These are phyloP conservation scores for Microcyclospora tardicrescens DNA, from an alignment of 2,329 filamentous ascomycete genomes.

Conservation along the genomic window DNA sequence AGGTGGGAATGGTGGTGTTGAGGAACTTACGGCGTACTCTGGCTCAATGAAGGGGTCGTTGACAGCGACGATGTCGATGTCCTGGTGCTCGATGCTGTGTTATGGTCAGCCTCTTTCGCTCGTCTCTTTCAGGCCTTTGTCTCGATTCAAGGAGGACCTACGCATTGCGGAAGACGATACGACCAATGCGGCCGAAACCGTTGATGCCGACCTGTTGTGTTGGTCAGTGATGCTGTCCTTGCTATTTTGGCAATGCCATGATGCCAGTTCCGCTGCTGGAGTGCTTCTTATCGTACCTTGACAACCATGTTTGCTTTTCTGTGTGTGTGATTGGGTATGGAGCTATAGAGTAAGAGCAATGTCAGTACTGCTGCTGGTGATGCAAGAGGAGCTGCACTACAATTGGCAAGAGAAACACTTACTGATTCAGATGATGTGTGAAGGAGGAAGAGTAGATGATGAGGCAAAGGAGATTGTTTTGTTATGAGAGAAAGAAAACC, in stretches of 20 bases:
- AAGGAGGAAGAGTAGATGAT: conserved; percentile 1
- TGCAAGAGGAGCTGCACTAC: too few relatives aligned
- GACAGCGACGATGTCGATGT: conserved; percentile 88
- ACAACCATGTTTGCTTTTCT: conserved; percentile 29
- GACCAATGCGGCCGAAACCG: conserved; percentile 98
- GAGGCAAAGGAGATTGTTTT: not conserved
- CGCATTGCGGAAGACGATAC: conserved; percentile 98
- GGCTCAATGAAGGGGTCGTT: conserved; percentile 99
- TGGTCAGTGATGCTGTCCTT: conserved; percentile 6
- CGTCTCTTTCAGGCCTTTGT: conserved; percentile 10
- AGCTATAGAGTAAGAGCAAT: conserved; percentile 1
- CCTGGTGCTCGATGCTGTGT: conserved; percentile 62
- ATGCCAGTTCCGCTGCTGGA: conserved; percentile 1
- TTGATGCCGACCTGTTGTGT: conserved; percentile 83
- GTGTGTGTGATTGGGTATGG: conserved; percentile 8
- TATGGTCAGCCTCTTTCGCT: conserved; percentile 7
- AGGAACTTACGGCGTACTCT: conserved; percentile 77
- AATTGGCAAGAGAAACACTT: not conserved
- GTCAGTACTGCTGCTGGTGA: not conserved
- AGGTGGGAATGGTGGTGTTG: not conserved
- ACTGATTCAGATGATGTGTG: conserved; percentile 1
- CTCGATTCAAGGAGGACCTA: conserved; percentile 32
- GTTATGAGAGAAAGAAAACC: too few relatives aligned
- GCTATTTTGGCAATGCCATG: conserved; percentile 3
- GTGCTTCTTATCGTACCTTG: conserved; percentile 26